Evolutionary conservation across 116 monocot genomes (phyloP), one percentile per base, ranked within the genome.

Genomic region (Posidonia oceanica): DNA sequence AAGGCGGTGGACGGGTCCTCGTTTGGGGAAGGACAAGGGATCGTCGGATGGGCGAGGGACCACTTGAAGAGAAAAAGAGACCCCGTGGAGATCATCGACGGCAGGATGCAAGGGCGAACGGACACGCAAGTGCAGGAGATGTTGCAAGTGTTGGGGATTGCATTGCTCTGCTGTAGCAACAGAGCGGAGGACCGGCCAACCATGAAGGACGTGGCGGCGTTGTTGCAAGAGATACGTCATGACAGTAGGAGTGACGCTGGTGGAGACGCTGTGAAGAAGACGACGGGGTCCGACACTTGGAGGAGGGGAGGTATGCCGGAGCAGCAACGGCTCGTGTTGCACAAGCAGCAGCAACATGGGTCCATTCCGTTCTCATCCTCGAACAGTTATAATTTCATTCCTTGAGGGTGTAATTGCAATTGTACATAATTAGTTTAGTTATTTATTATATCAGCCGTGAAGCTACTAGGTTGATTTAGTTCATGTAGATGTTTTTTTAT

Each of bases 161-260:
- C 87, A 16, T 74, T 89, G 52, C 85, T 89, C 23, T 94, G 94
- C 58, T 75, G 87, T 23, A 90, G 87, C 75, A 73, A 73, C 39
- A 72, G 87, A 5, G 75, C 84, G 3, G 87, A 85, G 62, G 94
- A 94, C 71, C 75, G 94, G 11, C 94, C 94, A 12, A 70, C 83
- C 21, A 94, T 94, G 94, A 94, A 94, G 71, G 94, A 94, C 51
- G 59, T 71, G 39, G 93, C 84, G 23, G 89, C 86, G 0, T 72
- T 93, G 44, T 72, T 93, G n/a, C 77, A 82, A 14, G 92, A 74
- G 39, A 85, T 92, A 69, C 79, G 83, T 29, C 83, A 82, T 18
- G 79, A 82, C 29, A 81, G 54, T 14, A 3, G 39, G 39, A 22
- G 23, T 7, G 64, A 37, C n/a, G 64, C 11, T 8, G 39, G 17